phyloP scores from a whole-genome alignment of 371 early-diverging fungal genomes.

The Mucor ambiguus region DNA sequence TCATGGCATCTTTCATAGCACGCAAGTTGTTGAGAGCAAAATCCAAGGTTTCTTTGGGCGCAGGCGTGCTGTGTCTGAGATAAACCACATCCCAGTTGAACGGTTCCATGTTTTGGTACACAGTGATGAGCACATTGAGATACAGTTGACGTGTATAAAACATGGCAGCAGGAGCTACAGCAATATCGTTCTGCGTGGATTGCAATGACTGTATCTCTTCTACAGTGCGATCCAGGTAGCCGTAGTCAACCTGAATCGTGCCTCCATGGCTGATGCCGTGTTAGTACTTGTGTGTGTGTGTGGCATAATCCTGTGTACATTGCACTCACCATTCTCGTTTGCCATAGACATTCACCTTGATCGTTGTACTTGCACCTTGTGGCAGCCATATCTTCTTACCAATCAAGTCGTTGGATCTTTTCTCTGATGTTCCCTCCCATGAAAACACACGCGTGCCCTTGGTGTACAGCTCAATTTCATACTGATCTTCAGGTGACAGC shows the following conservation, averaged over 20 bases:
- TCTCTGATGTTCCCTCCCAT: conserved; percentile 53
- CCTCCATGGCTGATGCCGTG: conserved; percentile 55
- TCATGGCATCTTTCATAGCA: background rate
- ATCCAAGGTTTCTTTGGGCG: conserved; percentile 20
- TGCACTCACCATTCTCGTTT: conserved; percentile 48
- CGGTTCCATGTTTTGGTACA: conserved; percentile 65
- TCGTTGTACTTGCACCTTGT: conserved; percentile 55
- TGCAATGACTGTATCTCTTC: background rate
- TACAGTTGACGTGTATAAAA: conserved; percentile 75
- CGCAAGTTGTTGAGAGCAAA: conserved; percentile 16
- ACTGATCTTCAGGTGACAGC: conserved; percentile 73
- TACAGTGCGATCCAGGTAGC: conserved; percentile 48
- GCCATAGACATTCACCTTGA: conserved; percentile 71
- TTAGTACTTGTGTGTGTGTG: background rate
- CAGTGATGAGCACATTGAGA: conserved; percentile 73
- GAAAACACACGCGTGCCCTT: conserved; percentile 70
- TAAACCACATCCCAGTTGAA: conserved; percentile 71
- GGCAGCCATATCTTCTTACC: conserved; percentile 42
- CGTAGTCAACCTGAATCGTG: conserved; percentile 74
- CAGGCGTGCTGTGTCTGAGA: conserved; percentile 42
- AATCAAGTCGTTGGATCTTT: background rate
- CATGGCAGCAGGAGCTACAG: conserved; percentile 21
- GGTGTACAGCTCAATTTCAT: conserved; percentile 76
- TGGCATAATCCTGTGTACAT: no score
- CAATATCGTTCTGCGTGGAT: conserved; percentile 8